phyloP scores from a whole-genome alignment of 257 asterid genomes.

The Plantago elongata region DNA sequence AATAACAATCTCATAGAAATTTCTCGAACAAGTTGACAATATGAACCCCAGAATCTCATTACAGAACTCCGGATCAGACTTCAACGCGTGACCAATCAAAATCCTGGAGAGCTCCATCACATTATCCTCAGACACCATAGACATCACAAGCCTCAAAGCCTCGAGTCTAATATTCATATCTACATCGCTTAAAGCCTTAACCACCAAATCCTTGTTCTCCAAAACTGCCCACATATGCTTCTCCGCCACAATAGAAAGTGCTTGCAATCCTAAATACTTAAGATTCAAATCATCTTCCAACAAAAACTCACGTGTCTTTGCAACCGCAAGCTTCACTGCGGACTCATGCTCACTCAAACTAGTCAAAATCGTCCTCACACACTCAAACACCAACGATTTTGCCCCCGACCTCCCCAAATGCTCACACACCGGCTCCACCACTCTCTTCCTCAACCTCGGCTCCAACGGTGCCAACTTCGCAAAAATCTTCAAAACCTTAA shows the following conservation, averaged over 20 bases:
- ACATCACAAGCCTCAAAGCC: conserved; percentile 84
- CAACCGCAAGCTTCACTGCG: conserved; percentile 78
- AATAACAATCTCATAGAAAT: conserved; percentile 62
- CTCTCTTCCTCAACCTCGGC: conserved; percentile 78
- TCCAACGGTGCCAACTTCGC: conserved; percentile 67
- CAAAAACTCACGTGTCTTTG: conserved; percentile 69
- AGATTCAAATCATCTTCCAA: conserved; percentile 82
- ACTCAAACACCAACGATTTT: conserved; percentile 78
- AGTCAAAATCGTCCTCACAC: conserved; percentile 62
- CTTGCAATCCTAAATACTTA: conserved; percentile 84
- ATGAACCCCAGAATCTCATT: conserved; percentile 79
- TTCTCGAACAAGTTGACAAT: conserved; percentile 61
- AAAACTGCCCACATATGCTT: conserved; percentile 70
- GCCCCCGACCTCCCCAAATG: conserved; percentile 76
- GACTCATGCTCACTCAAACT: conserved; percentile 72
- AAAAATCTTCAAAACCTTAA: conserved; percentile 85
- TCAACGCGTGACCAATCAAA: conserved; percentile 76
- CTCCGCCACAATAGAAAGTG: conserved; percentile 46
- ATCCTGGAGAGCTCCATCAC: conserved; percentile 69
- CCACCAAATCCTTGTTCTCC: conserved; percentile 87
- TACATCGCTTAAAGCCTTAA: conserved; percentile 79
- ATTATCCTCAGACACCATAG: conserved; percentile 86
- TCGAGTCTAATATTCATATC: conserved; percentile 75
- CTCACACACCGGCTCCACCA: conserved; percentile 83
- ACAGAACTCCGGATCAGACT: conserved; percentile 87